Percentiles rank a stretch among this genome's conserved stretches.
Conservation (phyloP, 345 rosid genomes). For the Linum tenue region DNA sequence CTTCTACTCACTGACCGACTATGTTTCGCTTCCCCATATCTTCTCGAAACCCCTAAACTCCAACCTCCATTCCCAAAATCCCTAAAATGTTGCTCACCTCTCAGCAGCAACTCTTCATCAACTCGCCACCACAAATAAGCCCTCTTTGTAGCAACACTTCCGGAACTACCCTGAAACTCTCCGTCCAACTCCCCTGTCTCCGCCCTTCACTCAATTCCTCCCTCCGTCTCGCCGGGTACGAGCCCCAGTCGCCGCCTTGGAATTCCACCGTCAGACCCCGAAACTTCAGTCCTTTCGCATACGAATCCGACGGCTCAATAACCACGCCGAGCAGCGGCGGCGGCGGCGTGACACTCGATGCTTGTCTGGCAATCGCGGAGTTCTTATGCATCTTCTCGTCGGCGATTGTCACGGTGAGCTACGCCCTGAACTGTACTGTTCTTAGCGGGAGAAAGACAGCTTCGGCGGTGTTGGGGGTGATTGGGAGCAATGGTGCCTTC, state of each 20-base stretch:
- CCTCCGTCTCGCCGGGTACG: conserved; percentile 17
- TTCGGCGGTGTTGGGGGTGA: conserved; percentile 23
- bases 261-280: neutral
- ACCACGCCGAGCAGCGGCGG: neutral
- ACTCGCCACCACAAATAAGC: conserved; percentile 27
- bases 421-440: conserved; percentile 38
- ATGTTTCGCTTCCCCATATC: conserved; percentile 7
- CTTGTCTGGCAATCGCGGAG: conserved; percentile 47
- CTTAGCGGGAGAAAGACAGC: conserved; percentile 19
- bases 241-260: conserved; percentile 7
- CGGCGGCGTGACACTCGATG: conserved; percentile 30
- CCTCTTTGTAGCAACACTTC: conserved; percentile 16
- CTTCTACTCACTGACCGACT: neutral
- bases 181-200: conserved; percentile 16
- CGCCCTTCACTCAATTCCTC: conserved; percentile 19
- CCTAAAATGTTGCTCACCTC: conserved; percentile 30
- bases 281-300: conserved; percentile 5
- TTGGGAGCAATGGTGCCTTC: conserved; percentile 46
- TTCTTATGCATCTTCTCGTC: conserved; percentile 50
- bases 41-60: conserved; percentile 7
- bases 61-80: neutral
- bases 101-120: conserved; percentile 24
- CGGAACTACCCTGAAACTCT: conserved; percentile 1
- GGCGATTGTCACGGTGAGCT: conserved; percentile 35
- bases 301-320: conserved; percentile 11